Percentiles rank a stretch among this genome's conserved stretches.
Conservation (phyloP, 2,329 filamentous ascomycete species). For the Periconia macrospinosa region DNA sequence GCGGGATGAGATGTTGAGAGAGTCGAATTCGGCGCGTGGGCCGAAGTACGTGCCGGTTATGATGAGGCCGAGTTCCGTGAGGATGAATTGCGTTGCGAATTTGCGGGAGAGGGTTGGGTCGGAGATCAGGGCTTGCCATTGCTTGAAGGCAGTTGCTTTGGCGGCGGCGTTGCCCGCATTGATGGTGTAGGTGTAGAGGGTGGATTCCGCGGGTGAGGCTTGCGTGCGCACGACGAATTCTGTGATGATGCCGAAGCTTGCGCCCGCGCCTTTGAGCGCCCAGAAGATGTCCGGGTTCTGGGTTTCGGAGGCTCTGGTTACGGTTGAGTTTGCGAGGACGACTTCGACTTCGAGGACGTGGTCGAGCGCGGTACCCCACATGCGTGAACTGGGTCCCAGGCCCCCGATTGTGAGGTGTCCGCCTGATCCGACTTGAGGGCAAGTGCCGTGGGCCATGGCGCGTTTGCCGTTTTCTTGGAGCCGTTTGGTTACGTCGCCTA, state of each 20-base stretch:
- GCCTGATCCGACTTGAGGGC: constrained; percentile 39
- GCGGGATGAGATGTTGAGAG: constrained; percentile 31
- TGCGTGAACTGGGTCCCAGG: constrained; percentile 34
- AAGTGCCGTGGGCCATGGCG: constrained; percentile 54
- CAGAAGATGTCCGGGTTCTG: constrained; percentile 47
- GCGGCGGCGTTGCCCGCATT: constrained; percentile 20
- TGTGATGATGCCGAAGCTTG: constrained; percentile 47
- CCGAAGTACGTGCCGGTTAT: constrained; percentile 41
- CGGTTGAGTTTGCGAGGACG: constrained; percentile 44
- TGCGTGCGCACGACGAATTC: constrained; percentile 44
- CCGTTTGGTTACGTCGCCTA: constrained; percentile 43
- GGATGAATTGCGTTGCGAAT: constrained; percentile 36
- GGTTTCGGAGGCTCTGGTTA: constrained; percentile 41
- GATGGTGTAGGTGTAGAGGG: constrained; percentile 38
- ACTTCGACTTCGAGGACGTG: constrained; percentile 40
- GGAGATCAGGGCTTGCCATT: constrained; percentile 38
- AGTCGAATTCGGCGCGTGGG: constrained; percentile 33
- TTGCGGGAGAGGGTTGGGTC: constrained; percentile 36
- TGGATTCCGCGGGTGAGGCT: constrained; percentile 33
- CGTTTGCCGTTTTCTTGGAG: constrained; percentile 40
- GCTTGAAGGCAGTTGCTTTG: constrained; percentile 37
- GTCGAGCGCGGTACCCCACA: constrained; percentile 39
- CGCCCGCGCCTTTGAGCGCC: constrained; percentile 46
- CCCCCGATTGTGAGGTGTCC: constrained; percentile 43
- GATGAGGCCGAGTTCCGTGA: constrained; percentile 34